phyloP scores from a whole-genome alignment of 345 rosid genomes.

The Hypericum androsaemum region DNA sequence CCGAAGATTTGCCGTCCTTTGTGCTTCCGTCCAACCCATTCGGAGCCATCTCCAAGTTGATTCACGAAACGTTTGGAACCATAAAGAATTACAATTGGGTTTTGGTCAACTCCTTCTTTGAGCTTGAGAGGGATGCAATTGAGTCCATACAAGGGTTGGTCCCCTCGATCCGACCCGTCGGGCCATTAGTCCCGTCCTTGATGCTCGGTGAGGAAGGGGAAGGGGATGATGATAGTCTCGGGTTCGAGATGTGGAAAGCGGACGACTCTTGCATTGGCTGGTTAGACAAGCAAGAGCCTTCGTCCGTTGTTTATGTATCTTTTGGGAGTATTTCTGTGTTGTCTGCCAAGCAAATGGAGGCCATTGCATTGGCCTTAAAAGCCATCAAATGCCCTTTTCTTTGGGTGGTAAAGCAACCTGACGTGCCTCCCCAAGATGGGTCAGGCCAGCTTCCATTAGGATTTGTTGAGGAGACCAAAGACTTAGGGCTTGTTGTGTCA shows the following conservation, averaged over 20 bases:
- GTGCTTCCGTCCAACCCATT: conserved; percentile 21
- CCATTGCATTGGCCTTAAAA: conserved; percentile 31
- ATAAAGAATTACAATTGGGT: conserved; percentile 41
- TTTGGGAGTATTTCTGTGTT: conserved; percentile 39
- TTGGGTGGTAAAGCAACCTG: conserved; percentile 39
- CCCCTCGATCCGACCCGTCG: conserved; percentile 31
- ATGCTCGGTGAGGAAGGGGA: conserved; percentile 22
- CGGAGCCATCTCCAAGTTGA: not conserved
- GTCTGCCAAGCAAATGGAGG: conserved; percentile 27
- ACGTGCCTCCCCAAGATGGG: not conserved
- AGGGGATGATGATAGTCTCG: conserved; percentile 12
- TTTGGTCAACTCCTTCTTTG: conserved; percentile 38
- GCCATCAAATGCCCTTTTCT: conserved; percentile 31
- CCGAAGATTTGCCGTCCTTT: conserved; percentile 41
- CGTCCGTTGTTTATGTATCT: conserved; percentile 51
- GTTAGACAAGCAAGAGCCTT: conserved; percentile 37
- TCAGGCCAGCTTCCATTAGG: conserved; percentile 10
- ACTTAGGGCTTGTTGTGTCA: conserved; percentile 28
- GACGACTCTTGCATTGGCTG: conserved; percentile 39
- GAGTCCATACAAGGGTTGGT: conserved; percentile 17
- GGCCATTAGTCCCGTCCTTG: conserved; percentile 48
- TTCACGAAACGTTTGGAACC: conserved; percentile 17
- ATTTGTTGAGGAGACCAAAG: conserved; percentile 24
- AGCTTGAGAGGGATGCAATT: conserved; percentile 35
- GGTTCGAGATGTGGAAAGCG: conserved; percentile 25